Conservation (phyloP, 306 rosid species). For the Malus sieversii region DNA sequence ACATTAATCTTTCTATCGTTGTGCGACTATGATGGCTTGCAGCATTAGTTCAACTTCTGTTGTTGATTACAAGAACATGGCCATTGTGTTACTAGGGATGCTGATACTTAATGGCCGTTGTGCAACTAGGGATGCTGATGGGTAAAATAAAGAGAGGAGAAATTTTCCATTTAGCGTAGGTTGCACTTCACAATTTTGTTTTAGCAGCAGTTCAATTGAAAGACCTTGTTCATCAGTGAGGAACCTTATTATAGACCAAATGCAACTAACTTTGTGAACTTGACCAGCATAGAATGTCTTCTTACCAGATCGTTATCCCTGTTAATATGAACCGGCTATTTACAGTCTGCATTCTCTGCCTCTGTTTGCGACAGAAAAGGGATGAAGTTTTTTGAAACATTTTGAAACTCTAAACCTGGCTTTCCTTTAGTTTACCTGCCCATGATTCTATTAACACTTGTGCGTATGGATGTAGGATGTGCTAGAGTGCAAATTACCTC, state of each 20-base stretch:
- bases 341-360: not conserved
- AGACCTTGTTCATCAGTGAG: not conserved
- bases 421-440: not conserved
- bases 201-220: not conserved
- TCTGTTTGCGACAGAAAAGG: not conserved
- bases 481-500: not conserved
- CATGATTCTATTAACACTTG: not conserved
- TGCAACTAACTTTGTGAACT: not conserved
- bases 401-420: not conserved
- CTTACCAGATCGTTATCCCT: not conserved
- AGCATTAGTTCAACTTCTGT: not conserved
- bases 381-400: not conserved
- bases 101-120: not conserved
- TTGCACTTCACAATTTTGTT: not conserved
- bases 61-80: not conserved
- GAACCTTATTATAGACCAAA: not conserved
- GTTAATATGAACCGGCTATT: not conserved
- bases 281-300: not conserved
- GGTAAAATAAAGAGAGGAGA: not conserved
- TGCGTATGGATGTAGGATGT: not conserved
- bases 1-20: too few species aligned
- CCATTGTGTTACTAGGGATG: too few species aligned
- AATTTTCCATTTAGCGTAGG: not conserved
- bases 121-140: not conserved
- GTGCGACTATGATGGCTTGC: not conserved